A percentile compares a stretch with the other conserved stretches of the same genome.
phyloP scores from a whole-genome alignment of 169 alveolate genomes.

The Plasmodium billcollinsi region DNA sequence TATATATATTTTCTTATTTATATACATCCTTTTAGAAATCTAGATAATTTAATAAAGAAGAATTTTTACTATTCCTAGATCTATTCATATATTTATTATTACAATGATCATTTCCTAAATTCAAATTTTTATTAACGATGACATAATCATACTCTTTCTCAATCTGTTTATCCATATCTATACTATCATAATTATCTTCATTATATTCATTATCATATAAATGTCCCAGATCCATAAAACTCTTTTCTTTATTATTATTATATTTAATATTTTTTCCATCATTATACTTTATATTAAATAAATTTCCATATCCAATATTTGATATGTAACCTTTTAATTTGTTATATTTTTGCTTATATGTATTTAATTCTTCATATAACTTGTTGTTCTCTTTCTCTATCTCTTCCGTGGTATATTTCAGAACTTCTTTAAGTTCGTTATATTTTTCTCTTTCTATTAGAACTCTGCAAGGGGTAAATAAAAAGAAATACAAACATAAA shows the following conservation, averaged over 20 bases:
- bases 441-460: slow-evolving; percentile 63
- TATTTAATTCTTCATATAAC: slow-evolving; percentile 61
- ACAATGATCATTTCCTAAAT: slow-evolving; percentile 5
- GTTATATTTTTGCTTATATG: slow-evolving; percentile 48
- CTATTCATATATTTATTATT: slow-evolving; percentile 10
- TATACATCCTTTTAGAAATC: slow-evolving; percentile 29
- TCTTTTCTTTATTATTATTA: neutral
- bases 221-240: no score
- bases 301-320: slow-evolving; percentile 73
- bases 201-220: slow-evolving; percentile 2
- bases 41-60: slow-evolving; percentile 52
- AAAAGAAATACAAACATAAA: slow-evolving; percentile 3
- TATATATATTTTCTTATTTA: neutral
- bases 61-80: slow-evolving; percentile 14
- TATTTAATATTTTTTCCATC: slow-evolving; percentile 13
- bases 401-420: slow-evolving; percentile 71
- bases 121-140: slow-evolving; percentile 25
- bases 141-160: slow-evolving; percentile 56
- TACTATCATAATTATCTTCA: slow-evolving; percentile 19
- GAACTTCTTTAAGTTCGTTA: slow-evolving; percentile 57
- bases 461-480: slow-evolving; percentile 22
- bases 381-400: slow-evolving; percentile 67
- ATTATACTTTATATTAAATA: slow-evolving; percentile 23
- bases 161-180: neutral
- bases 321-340: slow-evolving; percentile 50